Evolutionary conservation across 2,329 filamentous ascomycete genomes (phyloP).

Genomic region (Raffaelea albimanens): DNA sequence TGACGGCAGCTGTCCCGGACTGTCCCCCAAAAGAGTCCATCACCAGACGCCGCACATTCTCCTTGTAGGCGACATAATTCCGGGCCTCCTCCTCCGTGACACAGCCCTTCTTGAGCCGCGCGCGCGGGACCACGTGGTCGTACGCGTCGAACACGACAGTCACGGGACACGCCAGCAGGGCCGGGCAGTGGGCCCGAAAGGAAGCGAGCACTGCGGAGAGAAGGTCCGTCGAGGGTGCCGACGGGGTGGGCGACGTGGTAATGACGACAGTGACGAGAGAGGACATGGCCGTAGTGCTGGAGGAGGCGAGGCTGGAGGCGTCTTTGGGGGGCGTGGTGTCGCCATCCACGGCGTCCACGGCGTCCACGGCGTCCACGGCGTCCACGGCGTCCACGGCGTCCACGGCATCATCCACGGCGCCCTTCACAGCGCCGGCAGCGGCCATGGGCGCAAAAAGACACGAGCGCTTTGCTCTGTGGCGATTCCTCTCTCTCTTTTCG

Average conservation of each 20-base stretch:
- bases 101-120: slow-evolving; percentile 43
- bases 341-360: too few species aligned
- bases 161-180: slow-evolving; percentile 31
- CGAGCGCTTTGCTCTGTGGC: too few species aligned
- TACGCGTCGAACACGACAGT: slow-evolving; percentile 44
- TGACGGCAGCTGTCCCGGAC: not conserved
- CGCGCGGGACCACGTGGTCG: slow-evolving; percentile 31
- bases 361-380: too few species aligned
- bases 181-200: slow-evolving; percentile 31
- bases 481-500: too few species aligned
- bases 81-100: slow-evolving; percentile 35
- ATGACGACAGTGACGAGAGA: slow-evolving; percentile 34
- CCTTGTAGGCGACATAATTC: slow-evolving; percentile 34
- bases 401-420: too few species aligned
- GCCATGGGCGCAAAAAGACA: too few species aligned
- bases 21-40: slow-evolving; percentile 8
- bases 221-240: slow-evolving; percentile 41
- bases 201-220: slow-evolving; percentile 36
- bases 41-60: slow-evolving; percentile 34
- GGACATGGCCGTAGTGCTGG: not conserved
- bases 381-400: too few species aligned
- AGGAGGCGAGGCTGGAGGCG: too few species aligned
- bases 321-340: too few species aligned
- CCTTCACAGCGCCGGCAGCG: not conserved
- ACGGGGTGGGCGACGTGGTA: slow-evolving; percentile 47